These are phyloP conservation scores for Candida corydali DNA, from an alignment of 805 yeast species.

Conservation along the genomic window DNA sequence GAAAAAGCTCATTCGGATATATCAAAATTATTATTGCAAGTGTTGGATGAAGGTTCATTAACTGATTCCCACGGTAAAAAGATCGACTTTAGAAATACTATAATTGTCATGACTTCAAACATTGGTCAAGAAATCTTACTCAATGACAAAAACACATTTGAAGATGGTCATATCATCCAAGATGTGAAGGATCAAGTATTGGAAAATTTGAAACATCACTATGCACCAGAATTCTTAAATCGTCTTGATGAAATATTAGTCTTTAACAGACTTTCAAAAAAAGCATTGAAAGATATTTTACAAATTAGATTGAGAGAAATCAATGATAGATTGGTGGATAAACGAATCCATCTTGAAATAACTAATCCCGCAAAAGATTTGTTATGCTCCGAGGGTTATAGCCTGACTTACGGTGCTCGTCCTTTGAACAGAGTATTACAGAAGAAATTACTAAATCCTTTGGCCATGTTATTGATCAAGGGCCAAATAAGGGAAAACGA, in stretches of 20 bases:
- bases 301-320: slow-evolving; percentile 82
- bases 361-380: slow-evolving; percentile 66
- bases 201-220: slow-evolving; percentile 63
- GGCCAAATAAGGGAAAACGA: slow-evolving; percentile 61
- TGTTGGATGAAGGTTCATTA: slow-evolving; percentile 88
- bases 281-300: slow-evolving; percentile 72
- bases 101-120: slow-evolving; percentile 94
- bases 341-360: slow-evolving; percentile 62
- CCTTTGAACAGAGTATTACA: slow-evolving; percentile 91
- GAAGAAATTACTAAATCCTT: slow-evolving; percentile 78
- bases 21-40: slow-evolving; percentile 86
- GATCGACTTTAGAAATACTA: slow-evolving; percentile 90
- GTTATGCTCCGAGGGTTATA: slow-evolving; percentile 85
- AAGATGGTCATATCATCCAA: slow-evolving; percentile 55
- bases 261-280: slow-evolving; percentile 82
- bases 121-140: slow-evolving; percentile 89
- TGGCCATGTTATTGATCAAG: slow-evolving; percentile 74
- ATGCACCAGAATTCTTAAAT: slow-evolving; percentile 94
- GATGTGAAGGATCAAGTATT: slow-evolving; percentile 55
- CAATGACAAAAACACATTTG: slow-evolving; percentile 55
- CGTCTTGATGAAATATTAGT: slow-evolving; percentile 92
- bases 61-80: slow-evolving; percentile 95
- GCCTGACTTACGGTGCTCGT: slow-evolving; percentile 90
- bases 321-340: slow-evolving; percentile 69
- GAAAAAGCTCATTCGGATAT: slow-evolving; percentile 97